phyloP scores from a whole-genome alignment of 306 rosid genomes.

The Adenanthera pavonina region DNA sequence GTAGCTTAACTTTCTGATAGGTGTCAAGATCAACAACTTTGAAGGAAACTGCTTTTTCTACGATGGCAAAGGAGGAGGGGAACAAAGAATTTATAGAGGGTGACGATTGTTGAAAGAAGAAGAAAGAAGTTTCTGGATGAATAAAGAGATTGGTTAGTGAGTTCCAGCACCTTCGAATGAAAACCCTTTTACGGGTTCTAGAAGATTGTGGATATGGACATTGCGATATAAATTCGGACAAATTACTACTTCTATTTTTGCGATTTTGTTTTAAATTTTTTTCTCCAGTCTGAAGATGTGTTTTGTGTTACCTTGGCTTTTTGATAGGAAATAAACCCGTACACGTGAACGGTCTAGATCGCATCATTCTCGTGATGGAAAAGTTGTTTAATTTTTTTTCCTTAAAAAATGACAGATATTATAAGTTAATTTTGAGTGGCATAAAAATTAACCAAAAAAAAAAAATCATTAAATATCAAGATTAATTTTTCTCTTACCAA shows the following conservation, averaged over 20 bases:
- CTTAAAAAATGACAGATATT: too few species aligned
- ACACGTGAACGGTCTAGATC: neutral
- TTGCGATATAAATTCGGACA: neutral
- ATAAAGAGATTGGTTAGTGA: too few species aligned
- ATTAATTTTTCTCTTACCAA: too few species aligned
- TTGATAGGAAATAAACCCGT: neutral
- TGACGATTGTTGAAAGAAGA: slow-evolving; percentile 4
- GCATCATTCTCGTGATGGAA: neutral
- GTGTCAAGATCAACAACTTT: neutral
- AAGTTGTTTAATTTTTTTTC: too few species aligned
- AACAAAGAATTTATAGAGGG: slow-evolving; percentile 16
- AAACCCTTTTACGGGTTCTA: neutral
- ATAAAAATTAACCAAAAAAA: too few species aligned
- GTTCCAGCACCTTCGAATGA: slow-evolving; percentile 21
- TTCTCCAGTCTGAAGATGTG: neutral
- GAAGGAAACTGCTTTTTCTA: neutral
- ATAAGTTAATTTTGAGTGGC: too few species aligned
- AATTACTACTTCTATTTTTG: too few species aligned
- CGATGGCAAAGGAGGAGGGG: neutral
- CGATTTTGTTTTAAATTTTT: too few species aligned
- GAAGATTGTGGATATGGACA: neutral
- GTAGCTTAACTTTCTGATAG: neutral
- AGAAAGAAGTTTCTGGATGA: slow-evolving; percentile 33
- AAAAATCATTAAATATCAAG: too few species aligned
- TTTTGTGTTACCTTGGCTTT: neutral